phyloP scores from a whole-genome alignment of 2,329 filamentous ascomycete genomes.

The Cladosporium sp. region DNA sequence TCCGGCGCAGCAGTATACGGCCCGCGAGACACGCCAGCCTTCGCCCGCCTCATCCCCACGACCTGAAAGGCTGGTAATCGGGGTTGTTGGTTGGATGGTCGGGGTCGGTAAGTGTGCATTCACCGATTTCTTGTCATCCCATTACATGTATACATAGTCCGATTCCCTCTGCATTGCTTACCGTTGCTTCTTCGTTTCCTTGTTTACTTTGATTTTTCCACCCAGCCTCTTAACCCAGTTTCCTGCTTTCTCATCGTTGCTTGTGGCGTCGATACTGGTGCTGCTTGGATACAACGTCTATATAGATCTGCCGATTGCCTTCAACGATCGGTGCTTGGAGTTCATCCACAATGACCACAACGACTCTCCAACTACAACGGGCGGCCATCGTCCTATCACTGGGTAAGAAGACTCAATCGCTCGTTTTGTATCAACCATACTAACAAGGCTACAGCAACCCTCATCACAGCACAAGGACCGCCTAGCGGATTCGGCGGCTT shows the following conservation, averaged over 20 bases:
- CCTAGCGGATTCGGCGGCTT: slow-evolving; percentile 2
- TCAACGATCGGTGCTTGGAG: no score
- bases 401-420: neutral
- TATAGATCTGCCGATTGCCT: neutral
- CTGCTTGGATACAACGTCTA: neutral
- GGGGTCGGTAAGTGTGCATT: slow-evolving; percentile 2
- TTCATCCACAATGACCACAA: neutral
- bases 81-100: neutral
- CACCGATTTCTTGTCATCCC: slow-evolving; percentile 3
- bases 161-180: neutral
- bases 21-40: slow-evolving; percentile 12
- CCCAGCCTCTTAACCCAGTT: no score
- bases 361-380: slow-evolving; percentile 3
- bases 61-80: slow-evolving; percentile 2
- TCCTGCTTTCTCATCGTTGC: no score
- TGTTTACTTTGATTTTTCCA: neutral
- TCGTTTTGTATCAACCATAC: neutral
- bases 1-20: neutral
- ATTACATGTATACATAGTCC: neutral
- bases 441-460: neutral
- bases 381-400: slow-evolving; percentile 7
- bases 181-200: neutral
- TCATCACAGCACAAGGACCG: slow-evolving; percentile 7
- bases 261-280: no score
- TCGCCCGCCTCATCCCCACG: neutral